Base-by-base conservation (phyloP, 2,329 filamentous ascomycete genomes). In the Fusarium cicatricum region DNA sequence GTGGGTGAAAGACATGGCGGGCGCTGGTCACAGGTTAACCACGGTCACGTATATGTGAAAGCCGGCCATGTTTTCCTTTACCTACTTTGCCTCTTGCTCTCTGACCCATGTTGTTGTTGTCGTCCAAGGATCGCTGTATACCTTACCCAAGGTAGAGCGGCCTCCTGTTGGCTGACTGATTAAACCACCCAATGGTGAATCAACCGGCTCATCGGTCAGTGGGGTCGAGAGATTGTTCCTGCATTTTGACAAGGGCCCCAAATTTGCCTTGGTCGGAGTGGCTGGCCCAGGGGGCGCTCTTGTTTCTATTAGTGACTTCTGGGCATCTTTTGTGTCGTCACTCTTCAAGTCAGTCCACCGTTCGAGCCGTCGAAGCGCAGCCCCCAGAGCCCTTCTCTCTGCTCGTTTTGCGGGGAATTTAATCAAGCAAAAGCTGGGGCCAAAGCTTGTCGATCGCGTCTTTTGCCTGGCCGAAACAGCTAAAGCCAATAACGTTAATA, bases 221-320 rank as follows among this genome's bases (percentile, higher is more conserved):
- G 68, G 69, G 67, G 21, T 60, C 46, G 19, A 44, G 58, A 67
- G 60, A 71, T 72, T 71, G 71, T 71, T 71, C 71, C 69, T 72
- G 70, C 69, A 58, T 72, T 66, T 69, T 23, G 59, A 51, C 53
- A 64, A 38, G 36, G 43, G 38, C 55, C 52, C 56, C 46, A 69
- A 66, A 23, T 64, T 62, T 56, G 46, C 55, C 58, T 42, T 69
- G 65, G 66, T 48, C 52, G 40, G 39, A 40, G 58, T 58, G 55
- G 48, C 58, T 67, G 44, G 60, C 57, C 50, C 57, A 40, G 55
- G 48, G 42, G 51, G 51, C 50, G 41, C 48, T 62, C 47, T 39
- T 57, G 44, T 59, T 64, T 55, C 58, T 59, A 53, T 52, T 64
- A 60, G 62, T 54, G 59, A 45, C 38, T 14, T 21, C 29, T 23